Percentiles rank a stretch among this genome's conserved stretches.
These are phyloP conservation scores for Xylaria acuta DNA, from an alignment of 495 filamentous ascomycete genomes.

Conservation along the genomic window DNA sequence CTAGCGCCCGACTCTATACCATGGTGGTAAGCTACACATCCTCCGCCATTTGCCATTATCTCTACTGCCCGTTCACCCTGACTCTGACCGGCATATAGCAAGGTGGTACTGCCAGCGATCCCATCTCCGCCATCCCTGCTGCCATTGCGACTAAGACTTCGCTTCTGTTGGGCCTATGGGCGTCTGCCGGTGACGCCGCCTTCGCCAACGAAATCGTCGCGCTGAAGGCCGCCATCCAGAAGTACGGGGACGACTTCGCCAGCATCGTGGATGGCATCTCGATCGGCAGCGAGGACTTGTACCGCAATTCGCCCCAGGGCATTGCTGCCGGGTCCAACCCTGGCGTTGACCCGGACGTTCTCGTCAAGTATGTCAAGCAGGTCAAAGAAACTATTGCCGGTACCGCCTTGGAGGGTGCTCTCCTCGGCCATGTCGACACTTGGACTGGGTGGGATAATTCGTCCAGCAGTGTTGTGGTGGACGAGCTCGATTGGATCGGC, in stretches of 20 bases:
- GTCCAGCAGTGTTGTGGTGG: conserved; percentile 72
- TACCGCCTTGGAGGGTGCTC: conserved; percentile 60
- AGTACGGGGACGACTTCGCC: conserved; percentile 68
- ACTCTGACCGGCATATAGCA: conserved; percentile 38
- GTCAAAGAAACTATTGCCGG: conserved; percentile 63
- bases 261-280: conserved; percentile 81
- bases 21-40: conserved; percentile 47
- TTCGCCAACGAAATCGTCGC: conserved; percentile 74
- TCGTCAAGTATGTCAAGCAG: conserved; percentile 71
- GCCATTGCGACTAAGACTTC: conserved; percentile 75
- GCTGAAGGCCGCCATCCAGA: conserved; percentile 64
- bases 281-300: conserved; percentile 88
- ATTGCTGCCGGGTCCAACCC: conserved; percentile 48
- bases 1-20: conserved; percentile 66
- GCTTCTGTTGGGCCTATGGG: conserved; percentile 81
- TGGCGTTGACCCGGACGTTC: conserved; percentile 62
- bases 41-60: not conserved
- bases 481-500: conserved; percentile 76
- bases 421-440: conserved; percentile 89
- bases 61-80: not conserved
- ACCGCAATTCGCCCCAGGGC: conserved; percentile 72
- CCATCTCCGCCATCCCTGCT: conserved; percentile 74
- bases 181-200: conserved; percentile 66
- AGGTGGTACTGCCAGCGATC: conserved; percentile 60
- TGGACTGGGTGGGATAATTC: conserved; percentile 85